Evolutionary conservation across 768 basidiomycete genomes (phyloP).

Genomic region (Xerocomellus intermedius): DNA sequence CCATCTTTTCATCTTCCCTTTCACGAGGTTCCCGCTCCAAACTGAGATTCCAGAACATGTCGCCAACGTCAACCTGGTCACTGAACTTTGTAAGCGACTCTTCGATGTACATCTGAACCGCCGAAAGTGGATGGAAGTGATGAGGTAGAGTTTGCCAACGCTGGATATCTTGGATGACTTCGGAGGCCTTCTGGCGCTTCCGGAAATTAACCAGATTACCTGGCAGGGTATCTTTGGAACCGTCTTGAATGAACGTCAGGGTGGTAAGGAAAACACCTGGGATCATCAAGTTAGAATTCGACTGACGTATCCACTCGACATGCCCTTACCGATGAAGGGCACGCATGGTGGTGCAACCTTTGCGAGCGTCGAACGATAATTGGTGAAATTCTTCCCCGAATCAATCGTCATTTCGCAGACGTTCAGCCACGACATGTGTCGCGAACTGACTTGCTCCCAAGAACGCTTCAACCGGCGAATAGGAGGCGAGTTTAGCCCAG

Average conservation of each 20-base stretch:
- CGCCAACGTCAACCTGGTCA: slow-evolving; percentile 66
- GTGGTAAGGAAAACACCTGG: slow-evolving; percentile 94
- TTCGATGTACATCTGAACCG: slow-evolving; percentile 74
- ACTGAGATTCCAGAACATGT: slow-evolving; percentile 83
- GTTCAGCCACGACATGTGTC: slow-evolving; percentile 69
- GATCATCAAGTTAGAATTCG: slow-evolving; percentile 1
- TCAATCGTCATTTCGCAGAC: slow-evolving; percentile 89
- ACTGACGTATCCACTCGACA: neutral
- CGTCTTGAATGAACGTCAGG: slow-evolving; percentile 97
- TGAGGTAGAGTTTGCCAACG: slow-evolving; percentile 92
- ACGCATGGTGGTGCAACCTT: slow-evolving; percentile 90
- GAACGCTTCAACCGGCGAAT: slow-evolving; percentile 91
- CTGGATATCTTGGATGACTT: slow-evolving; percentile 95
- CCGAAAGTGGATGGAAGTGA: slow-evolving; percentile 69
- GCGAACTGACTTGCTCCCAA: slow-evolving; percentile 83
- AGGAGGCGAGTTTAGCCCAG: slow-evolving; percentile 90
- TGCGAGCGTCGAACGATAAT: slow-evolving; percentile 83
- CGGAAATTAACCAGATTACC: slow-evolving; percentile 89
- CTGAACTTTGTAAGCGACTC: slow-evolving; percentile 71
- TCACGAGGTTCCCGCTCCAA: slow-evolving; percentile 90
- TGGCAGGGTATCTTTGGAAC: slow-evolving; percentile 80
- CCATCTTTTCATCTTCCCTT: slow-evolving; percentile 96
- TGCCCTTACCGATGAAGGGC: slow-evolving; percentile 83
- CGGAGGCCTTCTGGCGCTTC: slow-evolving; percentile 94
- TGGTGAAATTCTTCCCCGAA: slow-evolving; percentile 91